Conservation (phyloP, 176 grass and related monocot species). For the Oryza longistaminata region DNA sequence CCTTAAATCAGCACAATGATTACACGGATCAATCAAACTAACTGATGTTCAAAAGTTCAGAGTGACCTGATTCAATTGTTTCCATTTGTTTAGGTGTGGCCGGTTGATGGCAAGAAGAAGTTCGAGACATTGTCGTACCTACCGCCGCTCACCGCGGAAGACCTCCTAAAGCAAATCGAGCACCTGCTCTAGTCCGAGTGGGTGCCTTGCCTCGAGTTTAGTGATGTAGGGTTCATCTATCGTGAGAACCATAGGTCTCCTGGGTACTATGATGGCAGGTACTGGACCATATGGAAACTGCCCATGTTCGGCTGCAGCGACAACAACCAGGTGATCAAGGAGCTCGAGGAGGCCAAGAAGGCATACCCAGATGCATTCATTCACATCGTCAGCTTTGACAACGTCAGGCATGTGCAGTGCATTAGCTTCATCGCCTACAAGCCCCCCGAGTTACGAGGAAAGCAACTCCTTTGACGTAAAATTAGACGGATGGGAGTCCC, state of each 20-base stretch:
- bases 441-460: conserved; percentile 28
- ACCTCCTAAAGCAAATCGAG: conserved; percentile 68
- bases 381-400: conserved; percentile 74
- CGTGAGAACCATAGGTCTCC: conserved; percentile 50
- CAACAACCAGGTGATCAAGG: conserved; percentile 50
- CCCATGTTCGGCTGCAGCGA: conserved; percentile 89
- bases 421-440: conserved; percentile 76
- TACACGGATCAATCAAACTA: too few relatives aligned
- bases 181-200: conserved; percentile 65
- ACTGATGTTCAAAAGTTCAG: background rate
- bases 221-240: conserved; percentile 57
- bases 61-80: background rate
- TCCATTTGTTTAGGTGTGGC: conserved; percentile 59
- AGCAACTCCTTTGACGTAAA: too few relatives aligned
- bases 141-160: conserved; percentile 37
- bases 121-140: conserved; percentile 92
- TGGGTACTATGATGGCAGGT: conserved; percentile 74
- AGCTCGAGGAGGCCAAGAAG: conserved; percentile 57
- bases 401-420: conserved; percentile 63
- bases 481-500: too few relatives aligned
- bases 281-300: conserved; percentile 98
- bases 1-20: too few relatives aligned
- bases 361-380: conserved; percentile 45
- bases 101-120: conserved; percentile 57
- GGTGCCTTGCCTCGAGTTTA: conserved; percentile 83